Evolutionary conservation across 768 basidiomycete species (phyloP).

Genomic region (Tephrocybe rancida): DNA sequence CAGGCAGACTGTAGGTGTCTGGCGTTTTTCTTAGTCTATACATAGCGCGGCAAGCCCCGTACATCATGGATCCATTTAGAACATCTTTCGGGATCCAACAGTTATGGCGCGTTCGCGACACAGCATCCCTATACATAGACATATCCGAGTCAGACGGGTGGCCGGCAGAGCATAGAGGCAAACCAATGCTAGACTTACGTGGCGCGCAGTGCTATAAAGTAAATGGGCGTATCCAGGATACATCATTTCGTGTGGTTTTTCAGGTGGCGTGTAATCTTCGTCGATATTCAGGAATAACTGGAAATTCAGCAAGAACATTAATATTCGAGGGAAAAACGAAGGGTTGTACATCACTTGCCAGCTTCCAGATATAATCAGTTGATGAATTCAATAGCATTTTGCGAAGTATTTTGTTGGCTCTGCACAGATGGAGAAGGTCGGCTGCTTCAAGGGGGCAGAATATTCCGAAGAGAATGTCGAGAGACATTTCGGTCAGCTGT

Average conservation of each 20-base stretch:
- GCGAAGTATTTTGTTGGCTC: background rate
- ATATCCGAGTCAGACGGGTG: too few relatives aligned
- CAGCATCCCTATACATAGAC: too few relatives aligned
- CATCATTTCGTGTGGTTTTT: background rate
- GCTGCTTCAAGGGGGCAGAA: background rate
- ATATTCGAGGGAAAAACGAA: background rate
- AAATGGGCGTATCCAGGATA: background rate
- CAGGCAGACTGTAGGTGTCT: too few relatives aligned
- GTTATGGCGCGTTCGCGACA: too few relatives aligned
- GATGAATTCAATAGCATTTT: background rate
- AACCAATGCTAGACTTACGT: too few relatives aligned
- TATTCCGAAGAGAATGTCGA: background rate
- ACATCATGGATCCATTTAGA: too few relatives aligned
- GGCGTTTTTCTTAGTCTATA: too few relatives aligned
- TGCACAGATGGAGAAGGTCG: background rate
- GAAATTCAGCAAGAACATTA: background rate
- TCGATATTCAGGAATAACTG: background rate
- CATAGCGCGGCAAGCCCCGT: too few relatives aligned
- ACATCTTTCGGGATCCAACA: too few relatives aligned
- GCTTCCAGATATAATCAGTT: background rate
- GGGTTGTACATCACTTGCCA: too few relatives aligned
- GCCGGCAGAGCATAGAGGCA: too few relatives aligned
- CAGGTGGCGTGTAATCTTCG: background rate
- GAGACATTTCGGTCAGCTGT: background rate
- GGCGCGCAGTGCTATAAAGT: background rate